Evolutionary conservation across 2,329 filamentous ascomycete genomes (phyloP), one percentile per base, ranked within the genome.

Genomic region (Epichloe aotearoae): DNA sequence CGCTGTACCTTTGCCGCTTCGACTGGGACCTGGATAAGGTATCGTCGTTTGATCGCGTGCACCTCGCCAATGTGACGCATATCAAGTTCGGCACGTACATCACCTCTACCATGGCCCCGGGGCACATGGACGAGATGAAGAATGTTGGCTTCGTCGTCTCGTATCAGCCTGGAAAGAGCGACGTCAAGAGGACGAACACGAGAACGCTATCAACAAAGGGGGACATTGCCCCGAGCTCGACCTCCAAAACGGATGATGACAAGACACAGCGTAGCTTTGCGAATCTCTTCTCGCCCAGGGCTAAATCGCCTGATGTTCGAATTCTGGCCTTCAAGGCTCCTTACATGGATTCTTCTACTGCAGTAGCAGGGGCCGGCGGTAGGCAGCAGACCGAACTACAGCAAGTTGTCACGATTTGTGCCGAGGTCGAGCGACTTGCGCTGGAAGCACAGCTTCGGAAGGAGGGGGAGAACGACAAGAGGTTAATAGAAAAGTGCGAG

Each of bases 11-110:
- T 54, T 96, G 90, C 64, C 82, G 87, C 14, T 90, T 97, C 59
- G 89, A 97, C 66, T 97, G 91, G 89, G 86, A 86, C 55, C 83
- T 89, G 7, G 93, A 97, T 69, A 97, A 97, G 64, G 87, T 98
- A 1, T 84, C 85, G 12, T 89, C 86, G 0, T 97, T 96, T 64
- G 90, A 97, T 68, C 77, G 90, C 7, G 82, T 96, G 14, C 82
- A 86, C 52, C 74, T 97, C 7, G 75, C 78, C 19, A 86, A 88
- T 52, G 72, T 98, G 37, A 75, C 77, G 1, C 75, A 76, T 23
- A 80, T 98, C 58, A 83, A 82, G 61, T 79, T 83, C 53, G 93
- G 93, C 19, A 84, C 88, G 0, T 98, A 97, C 61, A 86, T 98
- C 61, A 95, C 89, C 0, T 91, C 85, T 3, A 93, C 88, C 0